Conservation (phyloP, 306 rosid genomes). For the Astragalus glycyphyllos region DNA sequence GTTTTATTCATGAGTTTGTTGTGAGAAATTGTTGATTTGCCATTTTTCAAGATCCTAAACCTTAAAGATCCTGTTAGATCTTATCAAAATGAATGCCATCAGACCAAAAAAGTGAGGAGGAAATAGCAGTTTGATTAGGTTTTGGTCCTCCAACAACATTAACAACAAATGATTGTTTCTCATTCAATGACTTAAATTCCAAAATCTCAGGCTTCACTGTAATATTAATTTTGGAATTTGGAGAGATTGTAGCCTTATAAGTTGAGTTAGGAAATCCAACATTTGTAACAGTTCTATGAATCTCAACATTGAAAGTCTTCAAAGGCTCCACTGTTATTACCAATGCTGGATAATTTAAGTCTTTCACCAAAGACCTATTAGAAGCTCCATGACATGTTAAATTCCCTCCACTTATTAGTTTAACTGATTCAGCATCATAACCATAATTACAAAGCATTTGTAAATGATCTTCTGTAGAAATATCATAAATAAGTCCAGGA, state of each 20-base stretch:
- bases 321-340: neutral
- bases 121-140: neutral
- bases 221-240: neutral
- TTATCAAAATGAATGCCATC: conserved; percentile 18
- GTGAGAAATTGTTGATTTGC: no score
- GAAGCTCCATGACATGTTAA: neutral
- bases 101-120: conserved; percentile 4
- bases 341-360: conserved; percentile 5
- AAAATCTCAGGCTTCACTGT: neutral
- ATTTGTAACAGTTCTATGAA: conserved; percentile 18
- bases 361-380: neutral
- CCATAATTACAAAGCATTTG: conserved; percentile 32
- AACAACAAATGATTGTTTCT: conserved; percentile 15
- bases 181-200: neutral
- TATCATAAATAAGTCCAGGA: conserved; percentile 37
- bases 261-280: neutral
- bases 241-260: neutral
- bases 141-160: neutral
- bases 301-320: neutral
- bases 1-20: no score
- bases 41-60: no score
- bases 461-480: neutral
- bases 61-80: no score
- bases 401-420: neutral
- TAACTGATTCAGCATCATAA: neutral